Evolutionary conservation across 2,329 filamentous ascomycete genomes (phyloP).

Genomic region (Neofusicoccum sp.): DNA sequence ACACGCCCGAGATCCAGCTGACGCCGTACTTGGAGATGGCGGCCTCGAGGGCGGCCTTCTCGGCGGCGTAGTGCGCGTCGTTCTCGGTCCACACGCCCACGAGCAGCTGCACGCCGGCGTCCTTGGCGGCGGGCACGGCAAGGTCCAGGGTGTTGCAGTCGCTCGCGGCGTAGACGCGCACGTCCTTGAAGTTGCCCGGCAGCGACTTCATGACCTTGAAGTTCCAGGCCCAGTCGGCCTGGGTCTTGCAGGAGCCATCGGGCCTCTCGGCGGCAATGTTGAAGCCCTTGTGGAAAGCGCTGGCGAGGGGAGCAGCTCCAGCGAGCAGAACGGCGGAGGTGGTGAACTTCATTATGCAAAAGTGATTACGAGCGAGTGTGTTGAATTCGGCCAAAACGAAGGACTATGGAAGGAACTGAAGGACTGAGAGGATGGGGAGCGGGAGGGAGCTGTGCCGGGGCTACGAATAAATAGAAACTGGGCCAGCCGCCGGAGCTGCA

Average conservation of each 20-base stretch:
- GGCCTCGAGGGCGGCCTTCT: slow-evolving; percentile 32
- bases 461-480: slow-evolving; percentile 18
- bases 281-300: slow-evolving; percentile 33
- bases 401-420: slow-evolving; percentile 13
- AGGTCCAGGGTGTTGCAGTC: slow-evolving; percentile 25
- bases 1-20: slow-evolving; percentile 36
- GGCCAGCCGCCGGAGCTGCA: background rate
- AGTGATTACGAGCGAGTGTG: slow-evolving; percentile 13
- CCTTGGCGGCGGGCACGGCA: slow-evolving; percentile 36
- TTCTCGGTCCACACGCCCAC: slow-evolving; percentile 36
- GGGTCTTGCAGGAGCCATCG: slow-evolving; percentile 28
- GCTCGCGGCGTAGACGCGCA: slow-evolving; percentile 28
- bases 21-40: slow-evolving; percentile 35
- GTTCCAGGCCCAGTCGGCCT: slow-evolving; percentile 29
- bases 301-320: slow-evolving; percentile 30
- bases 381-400: slow-evolving; percentile 5
- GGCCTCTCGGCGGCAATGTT: slow-evolving; percentile 29
- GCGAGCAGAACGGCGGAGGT: slow-evolving; percentile 1
- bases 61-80: slow-evolving; percentile 32
- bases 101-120: slow-evolving; percentile 36
- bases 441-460: background rate
- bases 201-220: slow-evolving; percentile 28
- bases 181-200: slow-evolving; percentile 28
- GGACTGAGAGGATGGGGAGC: slow-evolving; percentile 1
- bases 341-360: slow-evolving; percentile 17